Conservation (phyloP, 2,329 filamentous ascomycete genomes). For the Ceratocystis colombiana region DNA sequence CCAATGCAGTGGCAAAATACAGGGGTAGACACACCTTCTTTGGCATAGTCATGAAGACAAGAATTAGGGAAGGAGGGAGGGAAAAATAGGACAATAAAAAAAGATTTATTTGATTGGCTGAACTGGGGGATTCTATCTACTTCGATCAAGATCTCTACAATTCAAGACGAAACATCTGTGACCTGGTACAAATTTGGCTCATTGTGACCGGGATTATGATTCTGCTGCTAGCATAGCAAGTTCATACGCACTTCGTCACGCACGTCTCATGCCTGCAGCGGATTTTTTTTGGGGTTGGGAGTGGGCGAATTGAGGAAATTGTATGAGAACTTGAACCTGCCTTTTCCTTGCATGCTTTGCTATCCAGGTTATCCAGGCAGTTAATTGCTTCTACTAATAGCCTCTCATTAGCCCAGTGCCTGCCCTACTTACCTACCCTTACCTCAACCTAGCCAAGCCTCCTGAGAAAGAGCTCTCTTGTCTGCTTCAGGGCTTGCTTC, state of each 20-base stretch:
- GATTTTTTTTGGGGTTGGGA: background rate
- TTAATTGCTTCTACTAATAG: background rate
- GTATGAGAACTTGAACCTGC: background rate
- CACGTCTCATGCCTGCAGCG: background rate
- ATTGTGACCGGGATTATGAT: background rate
- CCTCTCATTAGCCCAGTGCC: background rate
- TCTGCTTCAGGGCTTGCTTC: slow-evolving; percentile 9
- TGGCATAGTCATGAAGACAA: background rate
- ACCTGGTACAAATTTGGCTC: slow-evolving; percentile 13
- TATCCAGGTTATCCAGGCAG: background rate
- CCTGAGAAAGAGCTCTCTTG: slow-evolving; percentile 2
- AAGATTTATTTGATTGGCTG: slow-evolving; percentile 3
- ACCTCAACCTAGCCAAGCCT: background rate
- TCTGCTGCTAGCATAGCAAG: background rate
- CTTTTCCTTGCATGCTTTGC: background rate
- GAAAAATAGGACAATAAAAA: background rate
- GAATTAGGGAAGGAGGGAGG: background rate
- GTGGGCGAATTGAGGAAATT: background rate
- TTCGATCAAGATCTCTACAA: slow-evolving; percentile 20
- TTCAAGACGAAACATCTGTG: slow-evolving; percentile 15
- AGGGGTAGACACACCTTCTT: background rate
- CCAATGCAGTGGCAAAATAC: slow-evolving; percentile 1
- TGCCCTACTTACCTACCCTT: background rate
- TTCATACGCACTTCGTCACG: background rate
- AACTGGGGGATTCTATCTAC: slow-evolving; percentile 14